Base-by-base conservation (phyloP, 2,329 filamentous ascomycete genomes). In the Venturia asperata region DNA sequence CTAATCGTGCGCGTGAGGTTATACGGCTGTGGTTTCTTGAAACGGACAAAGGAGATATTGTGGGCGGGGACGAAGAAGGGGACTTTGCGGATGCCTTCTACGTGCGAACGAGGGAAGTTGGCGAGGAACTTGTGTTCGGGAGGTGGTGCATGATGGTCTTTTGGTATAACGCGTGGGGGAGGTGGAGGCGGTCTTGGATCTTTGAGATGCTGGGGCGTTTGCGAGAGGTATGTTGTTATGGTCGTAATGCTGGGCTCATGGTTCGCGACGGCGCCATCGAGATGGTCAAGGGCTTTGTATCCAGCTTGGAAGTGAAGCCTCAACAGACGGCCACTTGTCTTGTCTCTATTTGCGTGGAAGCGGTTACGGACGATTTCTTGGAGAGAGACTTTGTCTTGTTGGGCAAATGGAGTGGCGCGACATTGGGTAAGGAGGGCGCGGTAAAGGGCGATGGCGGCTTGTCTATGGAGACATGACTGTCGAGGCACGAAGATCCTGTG, bases 381-480 rank as follows among this genome's bases (percentile, higher is more conserved):
- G 64, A 91, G 75, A 0, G 84, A 83, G 65, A 80, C 75, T 66
- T 71, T 71, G 21, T 82, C 71, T 60, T 83, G 77, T 71, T 78
- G 70, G 1, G 83, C 81, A 1, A 90, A 75, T 1, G 81, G 76
- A 42, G 88, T 76, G 49, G 75, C 77, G 39, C 77, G 74, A 66
- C 81, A 85, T 75, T 85, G 82, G 67, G 80, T 80, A 63, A 91
- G 77, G 65, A 93, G 83, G 43, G 88, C 85, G 68, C 87, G 83
- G 77, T 88, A 92, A 61, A 93, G 84, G 62, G 89, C 87, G 68
- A 90, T 81, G 72, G 85, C 87, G 87, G 64, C 39, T 65, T 64
- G 63, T 41, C 63, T 39, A 39, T 64, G 63, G 52, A 60, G 47
- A 24, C 49, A 47, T 43, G 52, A 60, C 15, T 58, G 21, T 41